Conservation (phyloP, 257 asterid species). For the Eustoma russellianum region DNA sequence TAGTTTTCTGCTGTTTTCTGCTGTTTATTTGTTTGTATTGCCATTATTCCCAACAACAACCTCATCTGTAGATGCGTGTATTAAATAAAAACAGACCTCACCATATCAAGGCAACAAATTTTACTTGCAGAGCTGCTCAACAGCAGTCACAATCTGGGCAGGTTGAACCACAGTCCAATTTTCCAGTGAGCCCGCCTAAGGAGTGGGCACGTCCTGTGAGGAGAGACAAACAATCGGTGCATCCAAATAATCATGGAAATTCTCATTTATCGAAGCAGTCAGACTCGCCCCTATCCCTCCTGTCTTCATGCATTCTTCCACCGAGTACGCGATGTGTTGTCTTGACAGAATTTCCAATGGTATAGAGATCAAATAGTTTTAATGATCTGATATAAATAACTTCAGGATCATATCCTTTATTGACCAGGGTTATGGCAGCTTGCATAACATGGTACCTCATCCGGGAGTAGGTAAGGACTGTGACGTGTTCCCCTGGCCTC, state of each 20-base stretch:
- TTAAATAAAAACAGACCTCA: conserved; percentile 6
- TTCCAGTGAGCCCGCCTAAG: conserved; percentile 43
- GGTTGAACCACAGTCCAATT: conserved; percentile 57
- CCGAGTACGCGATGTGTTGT: conserved; percentile 46
- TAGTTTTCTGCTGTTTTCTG: no score
- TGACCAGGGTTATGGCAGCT: conserved; percentile 45
- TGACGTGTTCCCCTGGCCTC: conserved; percentile 44
- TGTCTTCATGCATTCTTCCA: conserved; percentile 52
- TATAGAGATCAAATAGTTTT: conserved; percentile 46
- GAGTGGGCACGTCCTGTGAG: conserved; percentile 52
- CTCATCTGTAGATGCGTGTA: conserved; percentile 5
- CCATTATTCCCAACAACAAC: no score
- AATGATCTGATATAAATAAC: conserved; percentile 49
- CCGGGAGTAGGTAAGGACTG: conserved; percentile 42
- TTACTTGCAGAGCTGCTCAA: conserved; percentile 48
- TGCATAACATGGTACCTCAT: conserved; percentile 63
- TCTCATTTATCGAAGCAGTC: conserved; percentile 48
- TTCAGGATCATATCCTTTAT: conserved; percentile 50
- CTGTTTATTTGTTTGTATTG: no score
- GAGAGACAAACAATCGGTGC: conserved; percentile 44
- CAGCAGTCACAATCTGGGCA: conserved; percentile 41
- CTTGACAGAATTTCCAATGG: conserved; percentile 49
- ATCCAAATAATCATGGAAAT: conserved; percentile 43
- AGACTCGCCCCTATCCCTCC: conserved; percentile 54
- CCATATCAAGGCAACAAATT: conserved; percentile 1